Base-by-base conservation (phyloP, 345 rosid species). In the Salix arbutifolia region DNA sequence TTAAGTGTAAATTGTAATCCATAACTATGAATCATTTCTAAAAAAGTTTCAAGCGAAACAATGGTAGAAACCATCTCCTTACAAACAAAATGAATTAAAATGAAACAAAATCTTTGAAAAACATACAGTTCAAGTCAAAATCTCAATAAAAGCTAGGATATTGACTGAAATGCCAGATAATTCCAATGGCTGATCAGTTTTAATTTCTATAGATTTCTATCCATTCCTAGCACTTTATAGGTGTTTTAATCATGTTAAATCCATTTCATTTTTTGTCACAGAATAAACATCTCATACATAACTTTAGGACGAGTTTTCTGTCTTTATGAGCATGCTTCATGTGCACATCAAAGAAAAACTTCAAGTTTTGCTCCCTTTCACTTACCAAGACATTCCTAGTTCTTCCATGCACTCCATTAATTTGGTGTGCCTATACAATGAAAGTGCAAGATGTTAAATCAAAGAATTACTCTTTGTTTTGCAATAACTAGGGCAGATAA, bases 381-480 rank as follows among this genome's bases (percentile, higher is more conserved):
- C 91, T 79, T 88, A 96, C 99, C 83, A 76, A 62, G 89, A 82
- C 60, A 88, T 84, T 69, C 91, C 89, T 28, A 89, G 77, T 84
- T 87, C 92, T 79, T 90, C 91, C 87, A 83, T 81, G 90, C 98
- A 91, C 74, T 85, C 87, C 56, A 80, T 83, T 80, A 96, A 84
- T 86, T 89, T 92, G 71, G 81, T 83, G 84, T 93, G 97, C 94
- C 99, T 96, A 77, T 58, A 81, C 56, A 84, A 67, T 21, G 80
- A 76, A 70, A 73, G 77, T 8, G 37, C 14, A 62, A 66, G 67
- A 72, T 31, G 48, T 26, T 65, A 64, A 56, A 76, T 65, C 50
- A 71, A 52, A 65, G 73, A 28, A 48, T 56, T 74, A 26, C 30
- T 65, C 42, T 44, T 69, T 35, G 61, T 31, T 35, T 38, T 56